Conservation (phyloP, 257 asterid species). For the Nicotiana undulata region DNA sequence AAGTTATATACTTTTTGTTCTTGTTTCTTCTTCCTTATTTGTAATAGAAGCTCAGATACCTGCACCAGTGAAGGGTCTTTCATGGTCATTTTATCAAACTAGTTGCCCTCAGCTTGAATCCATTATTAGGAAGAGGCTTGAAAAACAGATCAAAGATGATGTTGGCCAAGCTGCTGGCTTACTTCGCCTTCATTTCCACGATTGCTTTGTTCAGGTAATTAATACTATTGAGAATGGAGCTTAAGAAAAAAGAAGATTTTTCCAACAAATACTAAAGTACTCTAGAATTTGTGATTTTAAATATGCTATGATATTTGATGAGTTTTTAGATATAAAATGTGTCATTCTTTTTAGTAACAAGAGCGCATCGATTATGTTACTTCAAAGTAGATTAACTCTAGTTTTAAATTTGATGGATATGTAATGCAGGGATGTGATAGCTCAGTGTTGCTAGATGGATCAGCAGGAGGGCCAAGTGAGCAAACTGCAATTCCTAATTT, state of each 20-base stretch:
- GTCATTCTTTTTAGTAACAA: no score
- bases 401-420: no score
- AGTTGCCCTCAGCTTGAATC: slow-evolving; percentile 48
- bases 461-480: slow-evolving; percentile 42
- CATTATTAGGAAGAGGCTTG: slow-evolving; percentile 34
- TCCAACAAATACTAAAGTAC: no score
- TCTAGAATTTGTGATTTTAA: no score
- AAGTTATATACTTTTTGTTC: background rate
- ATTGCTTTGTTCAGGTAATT: slow-evolving; percentile 56
- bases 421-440: slow-evolving; percentile 26
- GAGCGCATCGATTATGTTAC: no score
- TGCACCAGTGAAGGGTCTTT: slow-evolving; percentile 42
- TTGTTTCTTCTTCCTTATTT: slow-evolving; percentile 10
- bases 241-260: no score
- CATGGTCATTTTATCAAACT: slow-evolving; percentile 34
- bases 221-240: no score
- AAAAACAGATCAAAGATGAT: slow-evolving; percentile 33
- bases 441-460: slow-evolving; percentile 39
- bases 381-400: no score
- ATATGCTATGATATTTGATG: no score
- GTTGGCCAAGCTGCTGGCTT: slow-evolving; percentile 74
- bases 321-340: no score
- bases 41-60: slow-evolving; percentile 26
- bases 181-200: slow-evolving; percentile 73
- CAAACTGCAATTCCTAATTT: slow-evolving; percentile 39